Evolutionary conservation across 2,329 filamentous ascomycete species (phyloP), one percentile per base, ranked within the genome.

Genomic region (Alternaria arbusti): DNA sequence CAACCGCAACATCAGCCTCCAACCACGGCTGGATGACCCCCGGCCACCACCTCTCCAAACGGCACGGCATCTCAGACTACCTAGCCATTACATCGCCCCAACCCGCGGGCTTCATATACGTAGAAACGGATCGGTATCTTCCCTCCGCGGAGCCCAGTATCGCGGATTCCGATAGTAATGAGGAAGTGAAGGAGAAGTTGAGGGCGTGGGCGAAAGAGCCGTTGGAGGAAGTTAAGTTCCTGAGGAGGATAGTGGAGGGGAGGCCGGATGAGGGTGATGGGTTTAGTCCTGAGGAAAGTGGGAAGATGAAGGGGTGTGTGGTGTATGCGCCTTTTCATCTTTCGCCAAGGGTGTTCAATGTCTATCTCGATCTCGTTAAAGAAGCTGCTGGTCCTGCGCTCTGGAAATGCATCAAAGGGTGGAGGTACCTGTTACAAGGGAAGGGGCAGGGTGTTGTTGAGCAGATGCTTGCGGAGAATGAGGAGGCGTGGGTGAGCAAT

Each of bases 281-380:
- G 2, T 63, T 81, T 43, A 23, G 20, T 20, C 20, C 20, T 20
- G 83, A 83, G 13, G 76, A 82, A 23, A 64, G 59, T 0, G 81
- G 90, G 20, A 89, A 57, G 26, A 58, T 92, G 70, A 82, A 90
- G 3, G 94, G 87, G 0, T 87, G 94, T 67, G 86, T 97, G 5
- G 89, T 93, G 1, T 97, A 93, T 92, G 94, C 93, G n/a, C 94
- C 94, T 0, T 77, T 97, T 52, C 87, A 91, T 10, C 87, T 88
- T 45, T 89, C 91, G 0, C 76, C 85, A 0, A 82, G 79, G 6
- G 85, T 84, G 0, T 80, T 97, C 75, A 82, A 86, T 65, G 79
- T 81, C 66, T 97, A 96, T 78, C 82, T 97, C 6, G 79, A 79
- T 0, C 74, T 84, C 15, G 91, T 89, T 3, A 82, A 88, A 75